A percentile compares a stretch with the other conserved stretches of the same genome.
These are phyloP conservation scores for Emericellopsis cladophorae DNA, from an alignment of 2,329 filamentous ascomycete genomes.

Conservation along the genomic window DNA sequence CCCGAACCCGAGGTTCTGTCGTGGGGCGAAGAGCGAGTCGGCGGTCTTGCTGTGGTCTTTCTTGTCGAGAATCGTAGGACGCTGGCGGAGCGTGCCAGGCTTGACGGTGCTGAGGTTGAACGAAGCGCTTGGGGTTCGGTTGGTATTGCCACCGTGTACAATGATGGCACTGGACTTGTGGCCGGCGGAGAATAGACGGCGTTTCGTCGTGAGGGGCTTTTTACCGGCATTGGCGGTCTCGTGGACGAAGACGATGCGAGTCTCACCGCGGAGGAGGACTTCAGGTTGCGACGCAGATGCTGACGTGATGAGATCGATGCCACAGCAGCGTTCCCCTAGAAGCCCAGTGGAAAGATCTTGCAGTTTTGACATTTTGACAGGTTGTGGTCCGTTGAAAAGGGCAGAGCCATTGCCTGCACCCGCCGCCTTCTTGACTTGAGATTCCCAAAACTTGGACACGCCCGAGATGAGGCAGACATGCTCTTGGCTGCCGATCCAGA, in stretches of 20 bases:
- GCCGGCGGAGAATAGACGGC: constrained; percentile 21
- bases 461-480: constrained; percentile 44
- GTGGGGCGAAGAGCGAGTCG: constrained; percentile 2
- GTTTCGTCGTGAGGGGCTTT: constrained; percentile 20
- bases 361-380: constrained; percentile 42
- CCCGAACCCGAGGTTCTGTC: constrained; percentile 27
- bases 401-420: constrained; percentile 28
- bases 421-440: constrained; percentile 39
- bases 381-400: constrained; percentile 41
- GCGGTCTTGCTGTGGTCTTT: constrained; percentile 6
- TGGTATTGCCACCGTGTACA: constrained; percentile 31
- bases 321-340: constrained; percentile 43
- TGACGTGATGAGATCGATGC: constrained; percentile 28
- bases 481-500: constrained; percentile 45
- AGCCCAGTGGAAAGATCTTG: constrained; percentile 39
- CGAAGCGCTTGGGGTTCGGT: constrained; percentile 22
- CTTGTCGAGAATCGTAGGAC: constrained; percentile 13
- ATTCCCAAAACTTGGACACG: constrained; percentile 45
- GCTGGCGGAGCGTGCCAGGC: constrained; percentile 20
- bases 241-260: constrained; percentile 39
- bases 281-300: constrained; percentile 16
- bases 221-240: constrained; percentile 36
- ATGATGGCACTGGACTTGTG: constrained; percentile 39
- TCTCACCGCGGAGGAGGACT: constrained; percentile 41
- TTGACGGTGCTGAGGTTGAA: constrained; percentile 39